A percentile compares a stretch with the other conserved stretches of the same genome.
phyloP scores from a whole-genome alignment of 73 alveolate genomes.

The Paramecium sexaurelia region DNA sequence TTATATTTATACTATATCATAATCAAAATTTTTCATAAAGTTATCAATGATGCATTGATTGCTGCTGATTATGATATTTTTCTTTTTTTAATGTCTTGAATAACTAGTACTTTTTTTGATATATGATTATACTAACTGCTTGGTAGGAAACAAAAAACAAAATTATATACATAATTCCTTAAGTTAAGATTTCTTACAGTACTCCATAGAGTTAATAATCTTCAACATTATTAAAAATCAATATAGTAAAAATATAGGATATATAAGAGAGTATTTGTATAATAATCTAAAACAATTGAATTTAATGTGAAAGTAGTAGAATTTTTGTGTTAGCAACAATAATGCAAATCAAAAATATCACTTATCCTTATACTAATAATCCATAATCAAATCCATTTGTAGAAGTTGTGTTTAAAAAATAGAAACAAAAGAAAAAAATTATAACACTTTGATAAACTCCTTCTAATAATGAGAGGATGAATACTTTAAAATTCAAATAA shows the following conservation, averaged over 20 bases:
- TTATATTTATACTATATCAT: neutral
- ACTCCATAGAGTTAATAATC: neutral
- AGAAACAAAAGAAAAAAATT: neutral
- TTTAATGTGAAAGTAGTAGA: neutral
- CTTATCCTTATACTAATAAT: neutral
- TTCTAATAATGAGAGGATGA: neutral
- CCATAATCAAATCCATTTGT: neutral
- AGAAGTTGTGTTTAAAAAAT: neutral
- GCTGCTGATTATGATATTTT: neutral
- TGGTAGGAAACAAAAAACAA: neutral
- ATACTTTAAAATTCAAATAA: neutral
- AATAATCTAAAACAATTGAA: neutral
- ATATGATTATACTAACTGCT: neutral
- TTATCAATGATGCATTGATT: neutral
- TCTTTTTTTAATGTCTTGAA: neutral
- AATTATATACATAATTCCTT: neutral
- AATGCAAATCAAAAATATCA: slow-evolving; percentile 23
- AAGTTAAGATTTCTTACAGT: neutral
- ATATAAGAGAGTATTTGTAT: neutral
- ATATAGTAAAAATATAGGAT: neutral
- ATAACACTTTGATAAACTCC: neutral
- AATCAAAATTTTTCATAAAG: neutral
- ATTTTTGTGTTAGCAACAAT: slow-evolving; percentile 8
- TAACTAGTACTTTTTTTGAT: neutral
- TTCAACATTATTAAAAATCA: slow-evolving; percentile 7